These are phyloP conservation scores for Ceraceosorus bombacis DNA, from an alignment of 1,284 basidiomycete species.

Conservation along the genomic window DNA sequence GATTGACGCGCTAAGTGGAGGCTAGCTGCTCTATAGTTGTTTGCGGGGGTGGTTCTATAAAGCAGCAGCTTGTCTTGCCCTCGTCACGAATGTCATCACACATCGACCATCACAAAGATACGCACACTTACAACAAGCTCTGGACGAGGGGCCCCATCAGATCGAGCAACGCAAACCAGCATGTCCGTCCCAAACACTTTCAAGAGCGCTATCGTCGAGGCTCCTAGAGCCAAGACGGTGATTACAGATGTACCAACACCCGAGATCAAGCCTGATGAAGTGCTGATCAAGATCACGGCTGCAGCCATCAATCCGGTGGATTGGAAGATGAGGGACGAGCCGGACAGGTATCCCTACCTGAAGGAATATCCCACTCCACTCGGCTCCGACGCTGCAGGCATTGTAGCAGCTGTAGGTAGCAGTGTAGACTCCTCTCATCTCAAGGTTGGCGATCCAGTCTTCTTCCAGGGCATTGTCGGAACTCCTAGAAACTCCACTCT, in stretches of 20 bases:
- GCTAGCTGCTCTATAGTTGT: too few relatives aligned
- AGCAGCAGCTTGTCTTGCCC: too few relatives aligned
- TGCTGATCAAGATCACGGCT: slow-evolving; percentile 26
- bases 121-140: too few relatives aligned
- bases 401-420: slow-evolving; percentile 16
- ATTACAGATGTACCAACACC: slow-evolving; percentile 4
- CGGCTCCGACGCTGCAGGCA: slow-evolving; percentile 32
- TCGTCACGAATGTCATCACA: too few relatives aligned
- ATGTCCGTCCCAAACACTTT: too few relatives aligned
- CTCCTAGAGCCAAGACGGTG: too few relatives aligned
- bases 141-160: too few relatives aligned
- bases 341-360: background rate
- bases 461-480: slow-evolving; percentile 36
- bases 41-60: too few relatives aligned
- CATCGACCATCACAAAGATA: too few relatives aligned
- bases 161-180: too few relatives aligned
- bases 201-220: too few relatives aligned
- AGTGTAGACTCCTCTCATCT: slow-evolving; percentile 1
- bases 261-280: slow-evolving; percentile 16
- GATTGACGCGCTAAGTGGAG: too few relatives aligned
- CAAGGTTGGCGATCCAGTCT: slow-evolving; percentile 30
- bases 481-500: slow-evolving; percentile 24
- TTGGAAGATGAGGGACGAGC: slow-evolving; percentile 30
- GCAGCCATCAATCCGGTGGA: slow-evolving; percentile 38
- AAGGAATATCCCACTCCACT: slow-evolving; percentile 22